These are phyloP conservation scores for Trichaptum fuscoviolaceum DNA, from an alignment of 768 basidiomycete species.

Conservation along the genomic window DNA sequence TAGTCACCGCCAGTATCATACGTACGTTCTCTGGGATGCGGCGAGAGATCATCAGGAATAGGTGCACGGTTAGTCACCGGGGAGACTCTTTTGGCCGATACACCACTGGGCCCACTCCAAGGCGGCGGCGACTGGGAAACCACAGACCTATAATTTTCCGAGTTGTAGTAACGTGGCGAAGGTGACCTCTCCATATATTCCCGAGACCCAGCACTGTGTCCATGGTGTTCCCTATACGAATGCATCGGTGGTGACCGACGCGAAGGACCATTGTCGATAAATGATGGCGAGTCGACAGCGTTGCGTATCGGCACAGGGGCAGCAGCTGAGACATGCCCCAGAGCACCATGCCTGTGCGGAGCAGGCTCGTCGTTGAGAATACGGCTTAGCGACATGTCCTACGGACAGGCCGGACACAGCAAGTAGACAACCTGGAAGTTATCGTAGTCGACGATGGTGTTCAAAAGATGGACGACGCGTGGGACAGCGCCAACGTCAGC, in stretches of 20 bases:
- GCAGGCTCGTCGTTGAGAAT: slow-evolving; percentile 73
- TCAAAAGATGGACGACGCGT: neutral
- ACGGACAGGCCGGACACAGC: neutral
- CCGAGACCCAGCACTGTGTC: slow-evolving; percentile 1
- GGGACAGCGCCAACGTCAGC: slow-evolving; percentile 1
- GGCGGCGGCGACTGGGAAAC: neutral
- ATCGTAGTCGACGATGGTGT: neutral
- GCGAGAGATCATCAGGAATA: slow-evolving; percentile 1
- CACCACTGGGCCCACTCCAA: neutral
- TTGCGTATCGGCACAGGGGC: slow-evolving; percentile 22
- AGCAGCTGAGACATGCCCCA: slow-evolving; percentile 30
- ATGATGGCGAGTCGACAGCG: neutral
- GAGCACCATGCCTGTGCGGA: slow-evolving; percentile 19
- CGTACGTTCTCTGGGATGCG: neutral
- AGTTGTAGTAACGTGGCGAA: neutral
- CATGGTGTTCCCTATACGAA: neutral
- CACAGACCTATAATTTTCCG: neutral
- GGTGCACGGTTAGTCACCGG: neutral
- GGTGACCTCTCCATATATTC: slow-evolving; percentile 1
- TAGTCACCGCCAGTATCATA: neutral
- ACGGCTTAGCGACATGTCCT: slow-evolving; percentile 66
- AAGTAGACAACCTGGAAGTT: neutral
- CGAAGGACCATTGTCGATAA: neutral
- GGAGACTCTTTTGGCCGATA: neutral
- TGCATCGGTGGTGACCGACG: neutral